Percentiles rank a stretch among this genome's conserved stretches.
Evolutionary conservation across 371 early-diverging fungal genomes (phyloP).

Genomic region (Sporodiniella umbellata): DNA sequence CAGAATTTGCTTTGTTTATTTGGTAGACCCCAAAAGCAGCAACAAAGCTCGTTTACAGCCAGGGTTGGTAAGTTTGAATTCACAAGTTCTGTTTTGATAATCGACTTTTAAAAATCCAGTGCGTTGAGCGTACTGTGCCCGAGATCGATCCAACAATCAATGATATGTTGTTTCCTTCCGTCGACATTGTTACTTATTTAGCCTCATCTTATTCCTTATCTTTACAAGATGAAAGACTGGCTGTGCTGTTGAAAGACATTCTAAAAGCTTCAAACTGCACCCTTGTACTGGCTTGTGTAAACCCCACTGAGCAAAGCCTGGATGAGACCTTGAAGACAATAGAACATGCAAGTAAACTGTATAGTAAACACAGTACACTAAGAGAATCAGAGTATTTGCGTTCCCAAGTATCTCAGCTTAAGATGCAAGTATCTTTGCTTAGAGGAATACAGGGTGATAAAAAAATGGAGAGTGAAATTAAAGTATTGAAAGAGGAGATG

Average conservation of each 20-base stretch:
- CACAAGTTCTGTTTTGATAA: too few species aligned
- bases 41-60: slow-evolving; percentile 23
- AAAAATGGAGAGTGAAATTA: slow-evolving; percentile 21
- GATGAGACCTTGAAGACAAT: slow-evolving; percentile 88
- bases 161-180: too few species aligned
- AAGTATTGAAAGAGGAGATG: slow-evolving; percentile 31
- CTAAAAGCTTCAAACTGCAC: slow-evolving; percentile 81
- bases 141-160: too few species aligned
- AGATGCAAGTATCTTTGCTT: slow-evolving; percentile 38
- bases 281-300: slow-evolving; percentile 88
- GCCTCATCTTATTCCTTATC: too few species aligned
- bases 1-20: slow-evolving; percentile 13
- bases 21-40: slow-evolving; percentile 79
- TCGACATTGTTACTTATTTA: too few species aligned
- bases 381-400: slow-evolving; percentile 56
- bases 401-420: slow-evolving; percentile 55
- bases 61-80: too few species aligned
- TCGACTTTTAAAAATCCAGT: too few species aligned
- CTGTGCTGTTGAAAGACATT: slow-evolving; percentile 13
- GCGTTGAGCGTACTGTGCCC: too few species aligned
- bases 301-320: slow-evolving; percentile 66
- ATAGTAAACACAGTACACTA: slow-evolving; percentile 6
- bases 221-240: slow-evolving; percentile 94
- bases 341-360: slow-evolving; percentile 73
- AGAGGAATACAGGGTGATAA: slow-evolving; percentile 18